Conservation (phyloP, 768 basidiomycete species). For the Candolleomyces efflorescens region DNA sequence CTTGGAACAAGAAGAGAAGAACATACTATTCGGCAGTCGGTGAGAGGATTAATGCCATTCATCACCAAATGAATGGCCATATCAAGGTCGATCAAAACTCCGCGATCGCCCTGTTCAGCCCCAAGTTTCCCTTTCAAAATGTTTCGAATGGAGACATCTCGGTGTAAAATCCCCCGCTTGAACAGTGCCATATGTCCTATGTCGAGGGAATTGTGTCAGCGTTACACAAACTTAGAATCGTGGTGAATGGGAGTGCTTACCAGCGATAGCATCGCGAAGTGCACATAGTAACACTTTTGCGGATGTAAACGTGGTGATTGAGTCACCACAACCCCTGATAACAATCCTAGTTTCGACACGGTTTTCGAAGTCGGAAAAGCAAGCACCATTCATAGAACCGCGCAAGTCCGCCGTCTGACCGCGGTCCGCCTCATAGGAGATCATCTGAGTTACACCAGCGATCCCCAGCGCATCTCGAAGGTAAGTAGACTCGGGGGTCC, state of each 20-base stretch:
- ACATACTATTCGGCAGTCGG: neutral
- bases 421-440: neutral
- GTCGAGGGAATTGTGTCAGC: no score
- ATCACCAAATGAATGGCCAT: neutral
- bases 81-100: neutral
- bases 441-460: neutral
- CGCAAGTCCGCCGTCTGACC: neutral
- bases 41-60: no score
- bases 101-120: neutral
- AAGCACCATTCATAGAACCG: no score
- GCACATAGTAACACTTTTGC: neutral
- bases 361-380: neutral
- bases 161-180: neutral
- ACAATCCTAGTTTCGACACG: neutral
- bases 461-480: neutral
- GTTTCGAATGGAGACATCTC: neutral
- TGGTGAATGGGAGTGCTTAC: neutral
- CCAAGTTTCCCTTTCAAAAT: neutral
- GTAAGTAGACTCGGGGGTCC: neutral
- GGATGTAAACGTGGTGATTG: neutral
- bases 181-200: neutral
- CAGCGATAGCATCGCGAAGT: neutral
- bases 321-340: neutral
- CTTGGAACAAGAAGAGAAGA: no score
- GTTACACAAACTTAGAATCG: no score